phyloP scores from a whole-genome alignment of 495 filamentous ascomycete species.

The Cercophora newfieldiana region DNA sequence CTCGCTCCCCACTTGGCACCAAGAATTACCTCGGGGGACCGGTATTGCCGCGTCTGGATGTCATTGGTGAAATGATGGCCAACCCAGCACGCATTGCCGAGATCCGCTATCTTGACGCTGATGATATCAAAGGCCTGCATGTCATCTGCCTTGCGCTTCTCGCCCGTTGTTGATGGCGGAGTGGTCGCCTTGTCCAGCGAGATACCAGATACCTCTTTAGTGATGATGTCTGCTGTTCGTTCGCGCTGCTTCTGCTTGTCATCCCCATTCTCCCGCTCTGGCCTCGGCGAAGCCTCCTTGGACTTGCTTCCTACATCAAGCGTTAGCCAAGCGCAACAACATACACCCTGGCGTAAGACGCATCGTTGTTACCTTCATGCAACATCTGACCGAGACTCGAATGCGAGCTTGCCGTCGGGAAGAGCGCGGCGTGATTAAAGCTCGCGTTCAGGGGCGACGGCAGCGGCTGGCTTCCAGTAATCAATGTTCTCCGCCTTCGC shows the following conservation, averaged over 20 bases:
- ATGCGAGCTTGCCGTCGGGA: slow-evolving; percentile 70
- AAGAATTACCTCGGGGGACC: slow-evolving; percentile 95
- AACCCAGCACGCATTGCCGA: slow-evolving; percentile 98
- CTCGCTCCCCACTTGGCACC: slow-evolving; percentile 98
- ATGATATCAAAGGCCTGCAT: slow-evolving; percentile 69
- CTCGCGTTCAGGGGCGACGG: slow-evolving; percentile 91
- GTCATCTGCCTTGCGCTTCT: slow-evolving; percentile 54
- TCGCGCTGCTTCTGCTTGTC: slow-evolving; percentile 86
- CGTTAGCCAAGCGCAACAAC: not conserved
- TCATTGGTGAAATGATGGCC: slow-evolving; percentile 99
- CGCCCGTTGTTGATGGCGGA: slow-evolving; percentile 41
- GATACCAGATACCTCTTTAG: slow-evolving; percentile 90
- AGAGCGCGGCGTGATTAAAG: slow-evolving; percentile 74
- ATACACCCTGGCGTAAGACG: not conserved
- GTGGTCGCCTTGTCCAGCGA: slow-evolving; percentile 76
- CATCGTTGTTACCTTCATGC: slow-evolving; percentile 60
- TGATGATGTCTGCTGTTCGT: slow-evolving; percentile 89
- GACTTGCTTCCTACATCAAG: slow-evolving; percentile 45
- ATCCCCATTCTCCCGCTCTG: slow-evolving; percentile 53
- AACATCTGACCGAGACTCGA: slow-evolving; percentile 83
- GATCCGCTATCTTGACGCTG: slow-evolving; percentile 97
- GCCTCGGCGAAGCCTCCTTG: slow-evolving; percentile 48
- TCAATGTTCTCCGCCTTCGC: slow-evolving; percentile 84
- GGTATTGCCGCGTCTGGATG: slow-evolving; percentile 96
- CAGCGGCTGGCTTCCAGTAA: slow-evolving; percentile 95